phyloP scores from a whole-genome alignment of 768 basidiomycete species.

The Pleurotus pulmonarius region DNA sequence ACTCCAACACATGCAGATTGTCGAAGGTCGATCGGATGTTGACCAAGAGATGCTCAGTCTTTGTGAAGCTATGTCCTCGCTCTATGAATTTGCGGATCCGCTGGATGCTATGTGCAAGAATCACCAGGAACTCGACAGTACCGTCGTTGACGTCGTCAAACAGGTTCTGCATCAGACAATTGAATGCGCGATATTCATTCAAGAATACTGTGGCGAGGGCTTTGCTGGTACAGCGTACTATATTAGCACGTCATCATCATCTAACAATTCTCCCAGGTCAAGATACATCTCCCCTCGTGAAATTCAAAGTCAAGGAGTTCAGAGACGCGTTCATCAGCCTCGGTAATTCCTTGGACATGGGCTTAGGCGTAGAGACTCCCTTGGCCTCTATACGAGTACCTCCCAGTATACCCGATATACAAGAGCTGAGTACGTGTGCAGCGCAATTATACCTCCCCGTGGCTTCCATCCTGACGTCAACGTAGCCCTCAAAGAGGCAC shows the following conservation, averaged over 20 bases:
- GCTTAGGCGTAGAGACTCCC: neutral
- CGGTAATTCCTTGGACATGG: neutral
- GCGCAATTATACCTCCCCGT: neutral
- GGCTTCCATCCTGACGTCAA: neutral
- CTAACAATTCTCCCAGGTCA: too few relatives aligned
- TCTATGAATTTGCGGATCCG: constrained; percentile 26
- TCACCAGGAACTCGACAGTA: constrained; percentile 20
- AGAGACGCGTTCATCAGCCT: neutral
- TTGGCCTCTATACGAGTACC: neutral
- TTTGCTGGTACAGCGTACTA: constrained; percentile 21
- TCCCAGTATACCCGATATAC: neutral
- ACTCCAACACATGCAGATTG: constrained; percentile 14
- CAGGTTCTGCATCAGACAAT: constrained; percentile 26
- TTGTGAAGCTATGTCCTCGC: constrained; percentile 23
- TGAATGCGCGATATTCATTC: constrained; percentile 32
- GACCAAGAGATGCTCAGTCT: constrained; percentile 22
- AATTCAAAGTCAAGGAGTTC: neutral
- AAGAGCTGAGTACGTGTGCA: neutral
- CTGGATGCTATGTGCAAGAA: constrained; percentile 22
- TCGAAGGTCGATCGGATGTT: constrained; percentile 22
- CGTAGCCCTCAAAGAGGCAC: neutral
- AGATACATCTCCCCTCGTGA: too few relatives aligned
- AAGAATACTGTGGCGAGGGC: constrained; percentile 28
- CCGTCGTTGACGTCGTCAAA: constrained; percentile 14
- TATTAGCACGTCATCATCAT: neutral